A percentile compares a stretch with the other conserved stretches of the same genome.
Conservation (phyloP, 1,284 basidiomycete genomes). For the Athelia sp. region DNA sequence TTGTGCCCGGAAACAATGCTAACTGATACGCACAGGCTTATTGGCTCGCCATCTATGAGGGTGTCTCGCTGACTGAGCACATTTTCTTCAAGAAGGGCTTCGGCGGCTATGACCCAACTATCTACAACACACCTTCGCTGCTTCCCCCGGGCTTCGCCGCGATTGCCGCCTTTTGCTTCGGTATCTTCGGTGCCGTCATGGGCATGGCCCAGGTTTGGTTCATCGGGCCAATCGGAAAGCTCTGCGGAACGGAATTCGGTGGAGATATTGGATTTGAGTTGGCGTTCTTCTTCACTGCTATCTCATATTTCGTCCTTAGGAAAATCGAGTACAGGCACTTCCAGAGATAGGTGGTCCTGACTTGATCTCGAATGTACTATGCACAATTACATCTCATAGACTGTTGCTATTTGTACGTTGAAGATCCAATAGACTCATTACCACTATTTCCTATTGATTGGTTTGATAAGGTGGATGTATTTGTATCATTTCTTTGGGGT, state of each 20-base stretch:
- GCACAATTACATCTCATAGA: too few relatives aligned
- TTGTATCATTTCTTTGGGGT: too few relatives aligned
- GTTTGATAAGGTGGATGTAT: too few relatives aligned
- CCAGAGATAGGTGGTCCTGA: not conserved
- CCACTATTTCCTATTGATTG: too few relatives aligned
- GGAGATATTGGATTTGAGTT: slow-evolving; percentile 28
- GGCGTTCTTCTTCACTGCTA: slow-evolving; percentile 21
- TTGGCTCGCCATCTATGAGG: slow-evolving; percentile 29
- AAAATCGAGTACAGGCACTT: not conserved
- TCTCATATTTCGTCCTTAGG: slow-evolving; percentile 15
- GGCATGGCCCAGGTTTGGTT: slow-evolving; percentile 27
- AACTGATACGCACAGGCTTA: slow-evolving; percentile 11
- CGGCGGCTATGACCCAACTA: slow-evolving; percentile 25
- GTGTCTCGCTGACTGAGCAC: slow-evolving; percentile 28
- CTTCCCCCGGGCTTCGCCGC: slow-evolving; percentile 26
- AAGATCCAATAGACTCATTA: too few relatives aligned
- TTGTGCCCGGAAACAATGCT: too few relatives aligned
- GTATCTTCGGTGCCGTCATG: slow-evolving; percentile 24
- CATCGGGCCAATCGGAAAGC: slow-evolving; percentile 19
- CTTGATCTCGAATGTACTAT: too few relatives aligned
- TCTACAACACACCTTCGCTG: slow-evolving; percentile 18
- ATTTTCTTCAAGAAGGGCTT: slow-evolving; percentile 27
- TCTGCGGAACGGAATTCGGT: slow-evolving; percentile 7
- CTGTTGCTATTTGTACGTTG: too few relatives aligned
- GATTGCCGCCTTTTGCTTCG: slow-evolving; percentile 18